Percentiles rank a stretch among this genome's conserved stretches.
Conservation (phyloP, 257 asterid genomes). For the Solanum bukasovii region DNA sequence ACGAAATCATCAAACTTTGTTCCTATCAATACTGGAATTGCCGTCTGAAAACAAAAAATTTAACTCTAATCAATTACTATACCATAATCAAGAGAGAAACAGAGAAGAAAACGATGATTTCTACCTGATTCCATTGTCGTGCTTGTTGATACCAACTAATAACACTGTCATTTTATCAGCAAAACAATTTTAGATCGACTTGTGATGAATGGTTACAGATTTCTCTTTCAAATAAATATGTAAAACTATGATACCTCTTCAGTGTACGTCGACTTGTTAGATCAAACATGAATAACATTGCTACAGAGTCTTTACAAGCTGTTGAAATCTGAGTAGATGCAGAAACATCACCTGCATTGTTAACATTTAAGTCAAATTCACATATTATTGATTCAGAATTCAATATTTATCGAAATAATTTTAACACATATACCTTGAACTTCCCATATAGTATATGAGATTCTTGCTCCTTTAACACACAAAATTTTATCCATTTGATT, state of each 20-base stretch:
- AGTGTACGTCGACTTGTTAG: slow-evolving; percentile 69
- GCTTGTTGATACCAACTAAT: slow-evolving; percentile 71
- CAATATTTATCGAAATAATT: neutral
- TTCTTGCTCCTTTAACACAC: slow-evolving; percentile 61
- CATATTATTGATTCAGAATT: neutral
- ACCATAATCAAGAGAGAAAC: neutral
- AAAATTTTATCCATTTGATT: slow-evolving; percentile 63
- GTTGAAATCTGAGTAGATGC: slow-evolving; percentile 33
- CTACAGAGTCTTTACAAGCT: slow-evolving; percentile 66
- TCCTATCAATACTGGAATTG: slow-evolving; percentile 72
- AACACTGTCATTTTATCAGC: slow-evolving; percentile 26
- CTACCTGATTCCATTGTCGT: slow-evolving; percentile 68
- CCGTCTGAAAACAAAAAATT: slow-evolving; percentile 34
- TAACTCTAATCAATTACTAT: neutral
- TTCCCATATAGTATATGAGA: slow-evolving; percentile 71
- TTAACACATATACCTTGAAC: slow-evolving; percentile 36
- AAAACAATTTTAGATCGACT: neutral
- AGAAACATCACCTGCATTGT: slow-evolving; percentile 40
- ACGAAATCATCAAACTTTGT: slow-evolving; percentile 86
- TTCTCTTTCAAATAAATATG: neutral
- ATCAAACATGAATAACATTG: slow-evolving; percentile 77
- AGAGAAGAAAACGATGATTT: neutral
- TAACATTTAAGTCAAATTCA: neutral
- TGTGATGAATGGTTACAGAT: neutral
- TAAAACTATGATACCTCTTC: slow-evolving; percentile 34